Percentiles rank a stretch among this genome's conserved stretches.
Evolutionary conservation across 805 yeast genomes (phyloP).

Genomic region (Yamadazyma paraphyllophila): DNA sequence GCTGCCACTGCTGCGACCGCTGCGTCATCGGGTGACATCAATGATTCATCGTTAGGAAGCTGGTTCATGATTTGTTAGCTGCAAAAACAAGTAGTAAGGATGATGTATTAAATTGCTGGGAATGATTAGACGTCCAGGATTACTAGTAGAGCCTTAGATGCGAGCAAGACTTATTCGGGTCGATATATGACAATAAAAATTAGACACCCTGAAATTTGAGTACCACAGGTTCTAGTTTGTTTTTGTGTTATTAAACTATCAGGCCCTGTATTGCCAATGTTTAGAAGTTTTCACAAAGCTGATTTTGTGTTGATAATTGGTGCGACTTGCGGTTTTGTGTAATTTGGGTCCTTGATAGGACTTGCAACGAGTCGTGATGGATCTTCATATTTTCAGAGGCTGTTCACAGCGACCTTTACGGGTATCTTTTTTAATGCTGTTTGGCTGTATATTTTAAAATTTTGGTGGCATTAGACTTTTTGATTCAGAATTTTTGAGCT

Average conservation of each 20-base stretch:
- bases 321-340: constrained; percentile 3
- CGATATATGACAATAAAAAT: too few species aligned
- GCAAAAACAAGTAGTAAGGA: not conserved
- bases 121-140: too few species aligned
- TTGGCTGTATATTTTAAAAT: too few species aligned
- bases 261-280: not conserved
- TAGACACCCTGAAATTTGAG: not conserved
- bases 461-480: too few species aligned
- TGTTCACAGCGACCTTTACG: too few species aligned
- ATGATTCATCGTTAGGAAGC: constrained; percentile 15
- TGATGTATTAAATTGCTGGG: too few species aligned
- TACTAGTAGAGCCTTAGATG: too few species aligned
- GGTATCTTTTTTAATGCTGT: too few species aligned
- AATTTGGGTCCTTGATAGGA: not conserved
- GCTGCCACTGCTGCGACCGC: constrained; percentile 23
- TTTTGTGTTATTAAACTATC: constrained; percentile 5
- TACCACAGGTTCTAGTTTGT: not conserved
- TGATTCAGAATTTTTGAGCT: too few species aligned
- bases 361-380: too few species aligned
- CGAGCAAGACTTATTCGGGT: too few species aligned
- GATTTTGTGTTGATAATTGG: constrained; percentile 10
- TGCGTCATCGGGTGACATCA: constrained; percentile 20
- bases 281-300: constrained; percentile 8
- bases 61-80: constrained; percentile 2
- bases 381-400: too few species aligned